A percentile compares a stretch with the other conserved stretches of the same genome.
These are phyloP conservation scores for Ailanthus altissimus DNA, from an alignment of 345 rosid species.

Conservation along the genomic window DNA sequence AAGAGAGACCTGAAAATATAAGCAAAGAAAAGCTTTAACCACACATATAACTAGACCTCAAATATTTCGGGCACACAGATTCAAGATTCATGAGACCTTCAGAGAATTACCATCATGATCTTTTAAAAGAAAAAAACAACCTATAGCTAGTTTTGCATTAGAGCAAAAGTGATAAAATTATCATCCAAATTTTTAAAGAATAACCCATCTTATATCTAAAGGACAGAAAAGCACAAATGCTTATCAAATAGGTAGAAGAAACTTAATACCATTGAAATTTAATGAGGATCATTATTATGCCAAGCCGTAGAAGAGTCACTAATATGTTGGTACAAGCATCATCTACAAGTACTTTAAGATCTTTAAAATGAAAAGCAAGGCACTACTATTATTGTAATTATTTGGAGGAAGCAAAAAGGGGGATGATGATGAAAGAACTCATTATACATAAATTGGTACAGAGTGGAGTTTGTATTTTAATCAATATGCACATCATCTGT, in stretches of 20 bases:
- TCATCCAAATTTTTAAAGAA: not conserved
- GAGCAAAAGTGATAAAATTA: not conserved
- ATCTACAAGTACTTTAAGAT: not conserved
- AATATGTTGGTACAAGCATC: not conserved
- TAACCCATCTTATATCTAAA: not conserved
- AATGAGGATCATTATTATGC: not conserved
- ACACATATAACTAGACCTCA: not conserved
- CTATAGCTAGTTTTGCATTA: not conserved
- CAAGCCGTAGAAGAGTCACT: not conserved
- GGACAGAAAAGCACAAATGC: not conserved
- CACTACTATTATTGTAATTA: not conserved
- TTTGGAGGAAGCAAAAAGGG: not conserved
- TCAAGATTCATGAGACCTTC: not conserved
- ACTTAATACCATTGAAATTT: not conserved
- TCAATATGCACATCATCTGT: not conserved
- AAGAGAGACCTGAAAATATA: slow-evolving; percentile 61
- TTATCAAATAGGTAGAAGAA: not conserved
- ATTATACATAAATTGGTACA: not conserved
- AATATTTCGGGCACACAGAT: slow-evolving; percentile 3
- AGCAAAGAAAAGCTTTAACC: slow-evolving; percentile 12
- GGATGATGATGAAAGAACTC: not conserved
- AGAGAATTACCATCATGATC: not conserved
- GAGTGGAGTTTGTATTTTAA: not conserved
- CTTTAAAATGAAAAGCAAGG: not conserved
- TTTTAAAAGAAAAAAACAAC: not conserved